Percentiles rank a stretch among this genome's conserved stretches.
phyloP scores from a whole-genome alignment of 495 filamentous ascomycete species.

The Cairneyella variabilis region DNA sequence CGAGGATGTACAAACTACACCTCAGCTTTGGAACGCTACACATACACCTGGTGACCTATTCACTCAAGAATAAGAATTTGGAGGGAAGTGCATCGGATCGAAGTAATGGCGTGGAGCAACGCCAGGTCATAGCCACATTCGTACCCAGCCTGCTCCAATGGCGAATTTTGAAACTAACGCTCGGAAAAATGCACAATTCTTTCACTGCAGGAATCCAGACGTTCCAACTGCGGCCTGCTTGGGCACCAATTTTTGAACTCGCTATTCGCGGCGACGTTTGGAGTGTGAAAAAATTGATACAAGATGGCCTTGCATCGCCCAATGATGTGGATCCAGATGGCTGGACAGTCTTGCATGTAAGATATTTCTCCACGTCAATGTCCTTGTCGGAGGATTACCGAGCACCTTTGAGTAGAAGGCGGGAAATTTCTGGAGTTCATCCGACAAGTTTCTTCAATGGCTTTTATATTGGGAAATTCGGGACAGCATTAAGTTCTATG shows the following conservation, averaged over 20 bases:
- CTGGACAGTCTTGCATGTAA: not conserved
- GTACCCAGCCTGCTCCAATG: not conserved
- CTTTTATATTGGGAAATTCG: too few relatives aligned
- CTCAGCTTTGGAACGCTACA: not conserved
- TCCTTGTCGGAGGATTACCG: too few relatives aligned
- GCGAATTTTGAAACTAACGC: not conserved
- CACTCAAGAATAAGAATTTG: not conserved
- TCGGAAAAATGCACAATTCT: not conserved
- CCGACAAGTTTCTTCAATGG: too few relatives aligned
- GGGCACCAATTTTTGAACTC: not conserved
- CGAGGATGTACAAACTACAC: not conserved
- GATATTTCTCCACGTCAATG: too few relatives aligned
- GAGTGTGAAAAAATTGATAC: not conserved
- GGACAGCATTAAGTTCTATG: too few relatives aligned
- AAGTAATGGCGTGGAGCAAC: not conserved
- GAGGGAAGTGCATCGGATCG: not conserved
- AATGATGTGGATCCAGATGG: not conserved
- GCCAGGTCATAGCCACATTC: not conserved
- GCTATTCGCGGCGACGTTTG: not conserved
- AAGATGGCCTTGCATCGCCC: conserved; percentile 1
- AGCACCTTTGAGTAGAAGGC: too few relatives aligned
- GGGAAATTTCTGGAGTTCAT: too few relatives aligned
- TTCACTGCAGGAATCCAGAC: not conserved
- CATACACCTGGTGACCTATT: not conserved
- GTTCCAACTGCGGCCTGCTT: not conserved